Conservation (phyloP, 257 asterid genomes). For the Fraxinus americana region DNA sequence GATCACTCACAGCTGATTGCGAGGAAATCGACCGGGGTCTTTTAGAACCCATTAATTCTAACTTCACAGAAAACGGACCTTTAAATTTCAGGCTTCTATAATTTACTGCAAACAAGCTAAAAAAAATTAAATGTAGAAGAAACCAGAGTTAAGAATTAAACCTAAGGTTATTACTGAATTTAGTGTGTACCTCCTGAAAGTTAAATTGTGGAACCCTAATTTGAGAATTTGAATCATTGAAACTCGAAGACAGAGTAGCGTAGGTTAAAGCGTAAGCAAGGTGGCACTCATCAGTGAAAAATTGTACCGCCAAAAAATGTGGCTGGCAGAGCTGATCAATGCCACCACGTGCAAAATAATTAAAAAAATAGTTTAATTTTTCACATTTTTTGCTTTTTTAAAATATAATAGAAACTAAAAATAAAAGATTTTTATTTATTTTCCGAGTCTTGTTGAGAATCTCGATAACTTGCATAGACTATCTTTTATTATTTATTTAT, state of each 20-base stretch:
- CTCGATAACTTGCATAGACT: too few species aligned
- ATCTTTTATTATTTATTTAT: too few species aligned
- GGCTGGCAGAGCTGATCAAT: slow-evolving; percentile 14
- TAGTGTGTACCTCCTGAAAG: slow-evolving; percentile 30
- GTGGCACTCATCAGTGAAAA: slow-evolving; percentile 14
- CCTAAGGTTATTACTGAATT: not conserved
- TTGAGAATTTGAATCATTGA: slow-evolving; percentile 60
- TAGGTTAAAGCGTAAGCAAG: slow-evolving; percentile 18
- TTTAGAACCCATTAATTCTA: slow-evolving; percentile 50
- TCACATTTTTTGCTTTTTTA: too few species aligned
- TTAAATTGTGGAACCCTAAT: slow-evolving; percentile 42
- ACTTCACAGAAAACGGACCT: slow-evolving; percentile 27
- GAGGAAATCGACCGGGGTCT: slow-evolving; percentile 39
- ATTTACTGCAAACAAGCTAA: slow-evolving; percentile 47
- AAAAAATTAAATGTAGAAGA: slow-evolving; percentile 21
- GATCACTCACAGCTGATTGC: slow-evolving; percentile 35
- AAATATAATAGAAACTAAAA: too few species aligned
- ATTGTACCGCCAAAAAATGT: slow-evolving; percentile 22
- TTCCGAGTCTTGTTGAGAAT: too few species aligned
- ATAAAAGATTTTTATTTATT: too few species aligned
- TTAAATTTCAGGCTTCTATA: slow-evolving; percentile 33
- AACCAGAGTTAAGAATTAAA: not conserved
- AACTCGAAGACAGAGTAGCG: slow-evolving; percentile 23
- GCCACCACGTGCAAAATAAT: not conserved
- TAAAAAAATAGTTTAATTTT: too few species aligned